Evolutionary conservation across 805 yeast species (phyloP).

Genomic region (Pichia californica): DNA sequence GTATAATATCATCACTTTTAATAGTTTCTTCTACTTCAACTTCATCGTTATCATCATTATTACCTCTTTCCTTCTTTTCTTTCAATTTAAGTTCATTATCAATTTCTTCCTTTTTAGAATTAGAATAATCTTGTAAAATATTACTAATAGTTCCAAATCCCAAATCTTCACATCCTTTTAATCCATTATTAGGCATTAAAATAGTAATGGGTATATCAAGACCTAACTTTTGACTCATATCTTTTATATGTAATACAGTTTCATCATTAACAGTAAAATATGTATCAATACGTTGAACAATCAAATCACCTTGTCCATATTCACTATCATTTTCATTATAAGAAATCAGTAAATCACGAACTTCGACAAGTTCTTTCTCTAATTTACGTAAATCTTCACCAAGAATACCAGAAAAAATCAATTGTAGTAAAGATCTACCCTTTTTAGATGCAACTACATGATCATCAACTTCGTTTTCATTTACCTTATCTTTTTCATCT

Average conservation of each 20-base stretch:
- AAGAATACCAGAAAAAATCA: conserved; percentile 62
- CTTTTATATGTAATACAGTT: conserved; percentile 25
- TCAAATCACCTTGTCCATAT: conserved; percentile 1
- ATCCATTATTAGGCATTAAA: conserved; percentile 11
- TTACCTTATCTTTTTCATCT: background rate
- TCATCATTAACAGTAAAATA: conserved; percentile 25
- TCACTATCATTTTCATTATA: background rate
- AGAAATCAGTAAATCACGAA: conserved; percentile 2
- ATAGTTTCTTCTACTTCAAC: background rate
- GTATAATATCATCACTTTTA: conserved; percentile 8
- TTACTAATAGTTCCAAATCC: background rate
- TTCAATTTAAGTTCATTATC: background rate
- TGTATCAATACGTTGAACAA: conserved; percentile 24
- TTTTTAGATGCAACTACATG: background rate
- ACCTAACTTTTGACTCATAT: conserved; percentile 19
- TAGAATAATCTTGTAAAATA: conserved; percentile 9
- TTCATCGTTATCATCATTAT: background rate
- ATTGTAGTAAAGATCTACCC: conserved; percentile 58
- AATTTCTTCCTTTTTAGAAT: conserved; percentile 13
- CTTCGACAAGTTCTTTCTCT: conserved; percentile 36
- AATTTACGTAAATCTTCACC: conserved; percentile 69
- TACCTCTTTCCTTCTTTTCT: conserved; percentile 2
- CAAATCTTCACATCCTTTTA: conserved; percentile 6
- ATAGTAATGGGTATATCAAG: conserved; percentile 12
- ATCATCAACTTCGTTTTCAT: background rate